Evolutionary conservation across 2,329 filamentous ascomycete species (phyloP), one percentile per base, ranked within the genome.

Genomic region (Orbilia quercus): DNA sequence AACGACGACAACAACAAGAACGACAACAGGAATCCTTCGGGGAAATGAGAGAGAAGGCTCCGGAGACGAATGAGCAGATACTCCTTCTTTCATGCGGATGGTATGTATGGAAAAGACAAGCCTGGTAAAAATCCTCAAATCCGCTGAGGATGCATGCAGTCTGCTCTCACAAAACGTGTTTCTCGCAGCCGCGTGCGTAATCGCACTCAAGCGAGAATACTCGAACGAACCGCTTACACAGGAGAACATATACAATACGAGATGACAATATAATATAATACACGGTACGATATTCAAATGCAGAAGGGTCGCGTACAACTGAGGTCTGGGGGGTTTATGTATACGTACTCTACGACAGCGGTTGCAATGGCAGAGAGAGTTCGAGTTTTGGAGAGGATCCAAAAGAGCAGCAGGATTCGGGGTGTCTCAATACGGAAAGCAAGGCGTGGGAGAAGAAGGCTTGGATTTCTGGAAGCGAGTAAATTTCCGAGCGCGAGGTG

Each of bases 161-260:
- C 34, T 18, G 44, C 57, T 38, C 25, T 57, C 18, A 45, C 25
- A 63, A 51, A 71, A 71, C 66, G 66, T 63, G 66, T 63, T 57
- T 47, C 57, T 48, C 31, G 48, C 47, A 57, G 55, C 66, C 66
- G 66, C 66, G 66, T 71, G 66, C 66, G 58, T 71, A 71, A 63
- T 71, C 50, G 51, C 50, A 36, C 47, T 40, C 57, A 50, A 48
- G 31, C 63, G 62, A 66, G 45, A 54, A 16, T 42, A n/a, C n/a
- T n/a, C n/a, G n/a, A n/a, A n/a, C n/a, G n/a, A n/a, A n/a, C n/a
- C n/a, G 51, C 16, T 18, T 34, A 38, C 51, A 18, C n/a, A 25
- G 14, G 28, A 11, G 7, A 31, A 7, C 11, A 51, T 9, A n/a
- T n/a, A n/a, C n/a, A n/a, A n/a, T n/a, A n/a, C n/a, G 7, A 12